A percentile compares a stretch with the other conserved stretches of the same genome.
phyloP scores from a whole-genome alignment of 768 basidiomycete species.

The Chlorophyllum brunneum region DNA sequence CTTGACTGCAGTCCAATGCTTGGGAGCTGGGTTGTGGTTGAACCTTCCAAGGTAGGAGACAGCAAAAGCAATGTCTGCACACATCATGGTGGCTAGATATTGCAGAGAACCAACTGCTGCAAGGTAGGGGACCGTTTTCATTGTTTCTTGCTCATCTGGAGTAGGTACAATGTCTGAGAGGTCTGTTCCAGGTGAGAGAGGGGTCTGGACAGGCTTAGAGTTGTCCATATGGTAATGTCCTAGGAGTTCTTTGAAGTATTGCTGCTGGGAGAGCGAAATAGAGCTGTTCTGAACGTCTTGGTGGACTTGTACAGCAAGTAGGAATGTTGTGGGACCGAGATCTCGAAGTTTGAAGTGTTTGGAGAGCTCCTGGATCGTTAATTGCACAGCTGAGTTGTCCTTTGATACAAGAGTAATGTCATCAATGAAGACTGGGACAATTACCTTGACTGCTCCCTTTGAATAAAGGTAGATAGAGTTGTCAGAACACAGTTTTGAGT shows the following conservation, averaged over 20 bases:
- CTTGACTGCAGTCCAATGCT: neutral
- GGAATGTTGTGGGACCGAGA: conserved; percentile 13
- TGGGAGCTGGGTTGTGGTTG: neutral
- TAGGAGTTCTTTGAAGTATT: conserved; percentile 22
- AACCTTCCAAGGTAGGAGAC: conserved; percentile 30
- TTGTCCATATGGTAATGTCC: conserved; percentile 17
- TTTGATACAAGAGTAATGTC: conserved; percentile 20
- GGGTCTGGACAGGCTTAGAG: conserved; percentile 20
- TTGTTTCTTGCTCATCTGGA: neutral
- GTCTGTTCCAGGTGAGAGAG: conserved; percentile 12
- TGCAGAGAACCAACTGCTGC: neutral
- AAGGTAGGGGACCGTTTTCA: neutral
- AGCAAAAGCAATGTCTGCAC: conserved; percentile 26
- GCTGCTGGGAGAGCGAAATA: conserved; percentile 21
- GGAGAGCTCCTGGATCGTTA: conserved; percentile 10
- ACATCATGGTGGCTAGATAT: conserved; percentile 11
- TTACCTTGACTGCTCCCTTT: conserved; percentile 15
- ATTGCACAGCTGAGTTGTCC: neutral
- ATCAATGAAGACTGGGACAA: conserved; percentile 28
- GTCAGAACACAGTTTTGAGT: conserved; percentile 19
- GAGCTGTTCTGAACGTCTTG: conserved; percentile 15
- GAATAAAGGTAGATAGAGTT: conserved; percentile 20
- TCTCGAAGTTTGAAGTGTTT: conserved; percentile 15
- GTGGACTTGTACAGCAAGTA: conserved; percentile 22
- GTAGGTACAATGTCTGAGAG: conserved; percentile 9